Evolutionary conservation across 805 yeast species (phyloP).

Genomic region (Myxozyma lipomycoides): DNA sequence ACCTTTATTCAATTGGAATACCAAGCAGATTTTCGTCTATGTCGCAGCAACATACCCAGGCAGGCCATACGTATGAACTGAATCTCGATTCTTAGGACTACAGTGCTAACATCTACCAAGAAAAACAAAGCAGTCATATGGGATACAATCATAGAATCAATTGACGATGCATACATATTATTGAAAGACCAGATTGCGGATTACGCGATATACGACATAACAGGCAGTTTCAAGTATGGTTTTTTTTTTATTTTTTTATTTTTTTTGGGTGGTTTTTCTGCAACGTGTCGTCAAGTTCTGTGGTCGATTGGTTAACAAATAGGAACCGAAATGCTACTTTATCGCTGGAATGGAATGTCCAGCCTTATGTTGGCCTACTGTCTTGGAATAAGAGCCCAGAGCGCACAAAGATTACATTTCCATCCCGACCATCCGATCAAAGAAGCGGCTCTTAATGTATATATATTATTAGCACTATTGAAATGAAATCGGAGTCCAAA

Average conservation of each 20-base stretch:
- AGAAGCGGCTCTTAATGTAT: too few species aligned
- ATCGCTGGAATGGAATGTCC: slow-evolving; percentile 82
- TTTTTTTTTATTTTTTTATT: background rate
- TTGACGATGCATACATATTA: slow-evolving; percentile 55
- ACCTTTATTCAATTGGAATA: slow-evolving; percentile 90
- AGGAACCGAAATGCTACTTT: slow-evolving; percentile 62
- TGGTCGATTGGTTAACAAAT: slow-evolving; percentile 33
- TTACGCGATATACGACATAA: slow-evolving; percentile 85
- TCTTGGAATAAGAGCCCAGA: slow-evolving; percentile 37
- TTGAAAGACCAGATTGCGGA: slow-evolving; percentile 57
- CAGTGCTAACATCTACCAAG: slow-evolving; percentile 4
- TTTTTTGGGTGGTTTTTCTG: too few species aligned
- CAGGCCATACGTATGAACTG: slow-evolving; percentile 31
- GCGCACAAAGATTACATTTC: slow-evolving; percentile 17
- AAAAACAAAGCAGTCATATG: slow-evolving; percentile 70
- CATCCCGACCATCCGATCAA: slow-evolving; percentile 1
- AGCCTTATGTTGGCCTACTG: slow-evolving; percentile 83
- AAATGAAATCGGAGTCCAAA: too few species aligned
- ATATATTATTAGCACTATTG: too few species aligned
- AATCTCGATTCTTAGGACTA: slow-evolving; percentile 26
- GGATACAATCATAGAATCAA: slow-evolving; percentile 72
- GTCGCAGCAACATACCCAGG: slow-evolving; percentile 80
- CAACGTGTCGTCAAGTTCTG: background rate
- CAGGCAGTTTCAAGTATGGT: slow-evolving; percentile 43
- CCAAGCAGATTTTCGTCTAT: slow-evolving; percentile 91